Evolutionary conservation across 2,329 filamentous ascomycete species (phyloP).

Genomic region (Aspergillus fumigatiaffinis): DNA sequence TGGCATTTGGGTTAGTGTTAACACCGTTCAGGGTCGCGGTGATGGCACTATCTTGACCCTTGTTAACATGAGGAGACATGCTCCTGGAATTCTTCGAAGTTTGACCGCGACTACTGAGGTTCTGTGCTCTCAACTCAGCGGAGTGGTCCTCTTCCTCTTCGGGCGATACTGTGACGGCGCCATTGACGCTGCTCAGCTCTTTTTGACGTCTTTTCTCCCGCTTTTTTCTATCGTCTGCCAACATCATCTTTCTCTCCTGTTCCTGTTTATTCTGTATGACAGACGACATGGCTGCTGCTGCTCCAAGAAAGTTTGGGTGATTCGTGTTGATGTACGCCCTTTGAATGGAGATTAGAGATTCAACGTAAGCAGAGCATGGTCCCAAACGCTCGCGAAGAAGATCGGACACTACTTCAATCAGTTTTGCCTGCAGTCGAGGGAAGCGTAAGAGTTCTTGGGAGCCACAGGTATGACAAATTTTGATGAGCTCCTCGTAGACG

Average conservation of each 20-base stretch:
- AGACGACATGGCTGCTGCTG: conserved; percentile 94
- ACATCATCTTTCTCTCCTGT: conserved; percentile 74
- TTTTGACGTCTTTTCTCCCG: conserved; percentile 79
- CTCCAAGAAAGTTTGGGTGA: conserved; percentile 96
- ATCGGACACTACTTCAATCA: conserved; percentile 97
- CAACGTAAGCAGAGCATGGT: conserved; percentile 84
- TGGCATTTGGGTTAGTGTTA: conserved; percentile 59
- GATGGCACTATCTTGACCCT: conserved; percentile 61
- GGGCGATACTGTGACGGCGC: conserved; percentile 54
- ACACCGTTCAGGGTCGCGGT: conserved; percentile 64
- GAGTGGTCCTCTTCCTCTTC: conserved; percentile 66
- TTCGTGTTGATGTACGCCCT: conserved; percentile 99
- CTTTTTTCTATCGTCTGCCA: conserved; percentile 81
- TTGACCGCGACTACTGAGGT: conserved; percentile 59
- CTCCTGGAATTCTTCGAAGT: conserved; percentile 63
- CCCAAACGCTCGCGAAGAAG: conserved; percentile 87
- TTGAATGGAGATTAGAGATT: conserved; percentile 95
- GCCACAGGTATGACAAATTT: conserved; percentile 98
- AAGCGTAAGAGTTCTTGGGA: conserved; percentile 90
- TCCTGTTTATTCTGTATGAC: conserved; percentile 95
- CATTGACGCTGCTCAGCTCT: conserved; percentile 74
- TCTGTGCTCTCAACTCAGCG: conserved; percentile 48
- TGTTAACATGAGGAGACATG: conserved; percentile 73
- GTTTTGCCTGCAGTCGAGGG: conserved; percentile 87
- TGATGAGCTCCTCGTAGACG: conserved; percentile 98